Evolutionary conservation across 768 basidiomycete genomes (phyloP).

Genomic region (Kwoniella sp.): DNA sequence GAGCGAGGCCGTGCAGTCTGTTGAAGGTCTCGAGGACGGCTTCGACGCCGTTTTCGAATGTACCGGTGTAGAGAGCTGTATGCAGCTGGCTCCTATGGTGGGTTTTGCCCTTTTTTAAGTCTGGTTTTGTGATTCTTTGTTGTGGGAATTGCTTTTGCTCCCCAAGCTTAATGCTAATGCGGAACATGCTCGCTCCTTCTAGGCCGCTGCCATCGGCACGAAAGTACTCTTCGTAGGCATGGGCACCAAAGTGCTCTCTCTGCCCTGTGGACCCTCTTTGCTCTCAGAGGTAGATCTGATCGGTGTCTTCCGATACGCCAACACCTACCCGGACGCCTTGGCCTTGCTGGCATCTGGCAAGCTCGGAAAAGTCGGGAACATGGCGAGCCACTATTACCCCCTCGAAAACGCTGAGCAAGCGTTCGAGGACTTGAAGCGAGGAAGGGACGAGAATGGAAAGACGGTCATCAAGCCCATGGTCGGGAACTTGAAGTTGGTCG

Average conservation of each 20-base stretch:
- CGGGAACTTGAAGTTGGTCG: slow-evolving; percentile 32
- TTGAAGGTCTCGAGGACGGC: slow-evolving; percentile 64
- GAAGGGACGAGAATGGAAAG: slow-evolving; percentile 74
- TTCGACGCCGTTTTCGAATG: slow-evolving; percentile 95
- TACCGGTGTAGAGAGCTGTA: slow-evolving; percentile 87
- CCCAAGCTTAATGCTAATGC: too few species aligned
- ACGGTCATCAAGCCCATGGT: slow-evolving; percentile 92
- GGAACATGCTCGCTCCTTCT: slow-evolving; percentile 14
- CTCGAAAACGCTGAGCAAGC: slow-evolving; percentile 71
- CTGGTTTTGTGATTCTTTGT: neutral
- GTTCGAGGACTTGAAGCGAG: slow-evolving; percentile 77
- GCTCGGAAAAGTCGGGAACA: slow-evolving; percentile 67
- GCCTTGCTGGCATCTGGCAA: slow-evolving; percentile 71
- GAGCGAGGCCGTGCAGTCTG: slow-evolving; percentile 65
- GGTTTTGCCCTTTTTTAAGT: slow-evolving; percentile 60
- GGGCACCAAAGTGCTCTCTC: slow-evolving; percentile 78
- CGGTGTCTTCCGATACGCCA: slow-evolving; percentile 70
- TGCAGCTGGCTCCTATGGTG: slow-evolving; percentile 87
- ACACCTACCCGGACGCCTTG: slow-evolving; percentile 87
- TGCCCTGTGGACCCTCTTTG: slow-evolving; percentile 82
- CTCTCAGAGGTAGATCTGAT: slow-evolving; percentile 88
- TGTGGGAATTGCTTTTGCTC: too few species aligned
- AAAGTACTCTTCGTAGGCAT: slow-evolving; percentile 94
- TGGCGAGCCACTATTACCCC: slow-evolving; percentile 63
- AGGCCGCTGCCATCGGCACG: slow-evolving; percentile 82